Conservation (phyloP, 768 basidiomycete species). For the Hypholoma fasciculare region DNA sequence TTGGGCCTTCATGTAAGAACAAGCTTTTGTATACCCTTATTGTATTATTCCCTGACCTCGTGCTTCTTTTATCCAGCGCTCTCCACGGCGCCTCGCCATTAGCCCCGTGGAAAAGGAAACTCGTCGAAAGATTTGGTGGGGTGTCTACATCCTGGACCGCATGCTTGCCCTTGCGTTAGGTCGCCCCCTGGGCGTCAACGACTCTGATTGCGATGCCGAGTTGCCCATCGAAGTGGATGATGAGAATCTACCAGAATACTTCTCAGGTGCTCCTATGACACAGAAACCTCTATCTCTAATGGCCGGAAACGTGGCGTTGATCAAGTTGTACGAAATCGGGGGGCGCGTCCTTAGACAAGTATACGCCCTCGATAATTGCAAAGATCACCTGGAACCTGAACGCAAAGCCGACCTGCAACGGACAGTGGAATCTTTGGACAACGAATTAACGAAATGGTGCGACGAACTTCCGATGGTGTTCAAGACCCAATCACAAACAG, state of each 20-base stretch:
- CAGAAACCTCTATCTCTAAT: conserved; percentile 69
- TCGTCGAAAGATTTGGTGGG: conserved; percentile 92
- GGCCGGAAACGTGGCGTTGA: conserved; percentile 77
- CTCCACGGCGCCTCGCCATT: conserved; percentile 71
- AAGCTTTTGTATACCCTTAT: background rate
- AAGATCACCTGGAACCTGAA: conserved; percentile 71
- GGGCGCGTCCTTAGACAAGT: conserved; percentile 82
- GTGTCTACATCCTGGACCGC: conserved; percentile 85
- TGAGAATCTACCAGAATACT: conserved; percentile 71
- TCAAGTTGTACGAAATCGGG: conserved; percentile 80
- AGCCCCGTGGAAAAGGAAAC: conserved; percentile 85
- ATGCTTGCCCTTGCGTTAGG: conserved; percentile 92
- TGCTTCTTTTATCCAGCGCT: conserved; percentile 53
- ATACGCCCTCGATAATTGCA: conserved; percentile 78
- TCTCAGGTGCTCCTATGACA: conserved; percentile 58
- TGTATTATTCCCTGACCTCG: too few species aligned
- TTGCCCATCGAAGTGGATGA: conserved; percentile 84
- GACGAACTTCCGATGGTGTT: conserved; percentile 73
- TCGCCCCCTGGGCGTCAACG: conserved; percentile 85
- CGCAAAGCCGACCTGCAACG: conserved; percentile 75
- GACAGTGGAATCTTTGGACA: conserved; percentile 77
- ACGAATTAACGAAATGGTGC: conserved; percentile 80
- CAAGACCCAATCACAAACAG: conserved; percentile 71
- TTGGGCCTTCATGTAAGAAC: conserved; percentile 84
- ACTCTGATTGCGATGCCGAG: conserved; percentile 89